Evolutionary conservation across 2,329 filamentous ascomycete species (phyloP).

Genomic region (Colletotrichum echinochloae): DNA sequence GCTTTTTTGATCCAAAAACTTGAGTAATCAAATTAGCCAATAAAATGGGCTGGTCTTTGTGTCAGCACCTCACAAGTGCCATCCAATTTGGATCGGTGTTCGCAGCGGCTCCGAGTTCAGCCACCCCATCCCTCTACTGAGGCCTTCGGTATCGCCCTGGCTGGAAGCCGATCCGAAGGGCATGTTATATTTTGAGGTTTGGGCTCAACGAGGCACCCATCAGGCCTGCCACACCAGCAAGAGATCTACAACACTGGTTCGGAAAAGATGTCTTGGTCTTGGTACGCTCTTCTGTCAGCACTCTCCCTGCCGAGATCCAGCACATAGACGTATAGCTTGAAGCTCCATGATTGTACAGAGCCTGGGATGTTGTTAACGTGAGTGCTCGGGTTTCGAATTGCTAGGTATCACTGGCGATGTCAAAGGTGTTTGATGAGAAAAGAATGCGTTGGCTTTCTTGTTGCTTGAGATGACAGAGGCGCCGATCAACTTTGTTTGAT

Average conservation of each 20-base stretch:
- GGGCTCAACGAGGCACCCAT: neutral
- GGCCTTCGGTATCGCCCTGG: neutral
- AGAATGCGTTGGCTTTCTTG: too few species aligned
- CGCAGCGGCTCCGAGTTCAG: constrained; percentile 54
- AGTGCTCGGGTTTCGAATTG: too few species aligned
- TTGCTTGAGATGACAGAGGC: neutral
- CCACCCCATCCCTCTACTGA: constrained; percentile 41
- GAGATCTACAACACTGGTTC: neutral
- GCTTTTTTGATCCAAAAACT: constrained; percentile 62
- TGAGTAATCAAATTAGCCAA: constrained; percentile 51
- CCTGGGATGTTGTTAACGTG: neutral
- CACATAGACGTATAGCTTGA: neutral
- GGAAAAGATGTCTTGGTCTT: constrained; percentile 6
- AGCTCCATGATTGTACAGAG: neutral
- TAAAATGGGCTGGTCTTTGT: constrained; percentile 48
- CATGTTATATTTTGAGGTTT: neutral
- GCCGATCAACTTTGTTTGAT: too few species aligned
- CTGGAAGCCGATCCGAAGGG: neutral
- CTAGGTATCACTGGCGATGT: neutral
- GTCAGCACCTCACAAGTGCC: constrained; percentile 48
- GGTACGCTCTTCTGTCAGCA: neutral
- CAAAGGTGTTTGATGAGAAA: neutral
- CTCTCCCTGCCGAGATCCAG: neutral
- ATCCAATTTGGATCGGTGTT: constrained; percentile 56
- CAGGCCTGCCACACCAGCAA: neutral